phyloP scores from a whole-genome alignment of 2,329 filamentous ascomycete genomes.

The Penicillium sp. region DNA sequence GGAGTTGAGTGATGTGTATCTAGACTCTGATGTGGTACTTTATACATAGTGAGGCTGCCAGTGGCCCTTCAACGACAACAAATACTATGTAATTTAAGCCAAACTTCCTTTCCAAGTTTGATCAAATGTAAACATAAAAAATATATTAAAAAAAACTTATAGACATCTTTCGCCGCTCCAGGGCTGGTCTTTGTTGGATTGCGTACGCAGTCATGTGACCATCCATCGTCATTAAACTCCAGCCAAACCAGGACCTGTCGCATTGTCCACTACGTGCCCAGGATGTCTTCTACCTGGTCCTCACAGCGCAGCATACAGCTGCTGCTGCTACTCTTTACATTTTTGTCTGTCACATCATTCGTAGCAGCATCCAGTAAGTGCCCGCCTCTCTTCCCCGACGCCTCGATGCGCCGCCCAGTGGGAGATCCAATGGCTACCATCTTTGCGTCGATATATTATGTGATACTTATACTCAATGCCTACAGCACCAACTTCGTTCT shows the following conservation, averaged over 20 bases:
- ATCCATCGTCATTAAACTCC: conserved; percentile 12
- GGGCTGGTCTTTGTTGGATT: not conserved
- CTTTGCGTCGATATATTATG: not conserved
- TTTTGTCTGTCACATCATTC: conserved; percentile 32
- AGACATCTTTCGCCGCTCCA: not conserved
- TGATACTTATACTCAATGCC: not conserved
- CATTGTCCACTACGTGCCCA: conserved; percentile 6
- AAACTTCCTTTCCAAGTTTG: not conserved
- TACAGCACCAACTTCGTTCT: conserved; percentile 60
- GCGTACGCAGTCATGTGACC: conserved; percentile 15
- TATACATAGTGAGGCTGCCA: not conserved
- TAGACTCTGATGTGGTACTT: not conserved
- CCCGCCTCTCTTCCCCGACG: not conserved
- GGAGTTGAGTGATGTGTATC: not conserved
- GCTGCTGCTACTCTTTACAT: conserved; percentile 28
- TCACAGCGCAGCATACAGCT: conserved; percentile 15
- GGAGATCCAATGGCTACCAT: not conserved
- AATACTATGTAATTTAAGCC: not conserved
- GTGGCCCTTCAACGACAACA: not conserved
- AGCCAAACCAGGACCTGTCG: not conserved
- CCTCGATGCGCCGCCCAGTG: not conserved
- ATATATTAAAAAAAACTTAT: no score
- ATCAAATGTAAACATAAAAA: not conserved
- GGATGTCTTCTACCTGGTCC: conserved; percentile 25
- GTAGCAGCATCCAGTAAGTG: conserved; percentile 40